Conservation (phyloP, 2,329 filamentous ascomycete genomes). For the Sporothrix sp. region DNA sequence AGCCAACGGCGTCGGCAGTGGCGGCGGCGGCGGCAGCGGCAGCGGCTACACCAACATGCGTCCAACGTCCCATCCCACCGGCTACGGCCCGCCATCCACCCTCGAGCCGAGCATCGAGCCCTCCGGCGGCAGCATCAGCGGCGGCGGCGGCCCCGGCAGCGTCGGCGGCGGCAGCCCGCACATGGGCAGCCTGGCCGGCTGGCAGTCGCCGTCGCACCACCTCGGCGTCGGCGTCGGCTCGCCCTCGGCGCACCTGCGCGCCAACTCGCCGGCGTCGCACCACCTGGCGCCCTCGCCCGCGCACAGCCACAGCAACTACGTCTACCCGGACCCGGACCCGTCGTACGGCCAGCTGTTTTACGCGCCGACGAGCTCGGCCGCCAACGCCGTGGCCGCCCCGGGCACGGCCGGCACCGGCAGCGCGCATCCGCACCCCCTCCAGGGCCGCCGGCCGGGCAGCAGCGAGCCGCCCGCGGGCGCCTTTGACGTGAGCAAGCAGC, state of each 20-base stretch:
- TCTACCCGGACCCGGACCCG: conserved; percentile 71
- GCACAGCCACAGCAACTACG: conserved; percentile 37
- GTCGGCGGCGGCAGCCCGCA: conserved; percentile 81
- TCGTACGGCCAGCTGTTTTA: conserved; percentile 68
- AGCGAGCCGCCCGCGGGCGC: conserved; percentile 1
- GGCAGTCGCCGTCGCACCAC: conserved; percentile 71
- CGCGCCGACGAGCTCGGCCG: conserved; percentile 33
- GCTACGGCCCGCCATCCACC: conserved; percentile 71
- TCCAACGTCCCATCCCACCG: conserved; percentile 76
- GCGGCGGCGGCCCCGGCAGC: conserved; percentile 28
- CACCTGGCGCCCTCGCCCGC: conserved; percentile 9
- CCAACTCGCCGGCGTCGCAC: conserved; percentile 1
- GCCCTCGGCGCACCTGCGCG: conserved; percentile 22
- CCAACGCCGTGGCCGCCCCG: conserved; percentile 42
- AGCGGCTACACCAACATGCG: conserved; percentile 46
- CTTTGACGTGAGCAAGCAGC: conserved; percentile 28
- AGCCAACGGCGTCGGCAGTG: not conserved
- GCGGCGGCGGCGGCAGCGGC: not conserved
- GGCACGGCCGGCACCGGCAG: conserved; percentile 1
- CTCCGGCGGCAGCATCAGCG: conserved; percentile 35
- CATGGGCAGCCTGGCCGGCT: conserved; percentile 61
- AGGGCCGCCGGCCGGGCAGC: not conserved
- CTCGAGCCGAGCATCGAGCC: conserved; percentile 79
- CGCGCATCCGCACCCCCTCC: not conserved
- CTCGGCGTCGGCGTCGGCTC: conserved; percentile 47